A percentile compares a stretch with the other conserved stretches of the same genome.
Conservation (phyloP, 257 asterid species). For the Solanum infundibuliforme region DNA sequence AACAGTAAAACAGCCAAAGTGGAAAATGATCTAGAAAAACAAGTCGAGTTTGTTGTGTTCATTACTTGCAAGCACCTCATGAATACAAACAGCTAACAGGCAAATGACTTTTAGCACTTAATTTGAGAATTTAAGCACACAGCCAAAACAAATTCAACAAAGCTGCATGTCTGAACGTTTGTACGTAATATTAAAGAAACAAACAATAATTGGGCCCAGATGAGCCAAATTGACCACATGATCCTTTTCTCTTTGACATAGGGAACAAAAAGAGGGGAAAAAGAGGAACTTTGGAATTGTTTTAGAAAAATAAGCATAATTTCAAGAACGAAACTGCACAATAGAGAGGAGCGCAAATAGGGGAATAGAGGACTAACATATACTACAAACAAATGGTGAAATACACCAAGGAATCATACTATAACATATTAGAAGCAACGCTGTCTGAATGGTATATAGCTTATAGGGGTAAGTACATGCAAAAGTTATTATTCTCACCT, state of each 20-base stretch:
- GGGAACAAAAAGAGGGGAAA: not conserved
- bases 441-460: not conserved
- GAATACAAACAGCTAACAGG: not conserved
- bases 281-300: not conserved
- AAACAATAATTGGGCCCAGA: not conserved
- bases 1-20: not conserved
- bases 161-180: not conserved
- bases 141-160: not conserved
- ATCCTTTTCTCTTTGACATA: not conserved
- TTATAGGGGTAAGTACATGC: not conserved
- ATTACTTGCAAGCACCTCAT: not conserved
- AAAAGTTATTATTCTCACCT: slow-evolving; percentile 28
- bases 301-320: not conserved
- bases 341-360: not conserved
- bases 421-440: not conserved
- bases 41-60: not conserved
- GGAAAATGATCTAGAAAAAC: not conserved
- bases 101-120: not conserved
- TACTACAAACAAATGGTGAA: not conserved
- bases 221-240: not conserved
- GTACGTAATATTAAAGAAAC: not conserved
- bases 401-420: not conserved
- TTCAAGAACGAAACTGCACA: not conserved
- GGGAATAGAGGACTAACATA: not conserved
- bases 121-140: not conserved